Percentiles rank a stretch among this genome's conserved stretches.
These are phyloP conservation scores for Termitomyces sp. DNA, from an alignment of 768 basidiomycete species.

Conservation along the genomic window DNA sequence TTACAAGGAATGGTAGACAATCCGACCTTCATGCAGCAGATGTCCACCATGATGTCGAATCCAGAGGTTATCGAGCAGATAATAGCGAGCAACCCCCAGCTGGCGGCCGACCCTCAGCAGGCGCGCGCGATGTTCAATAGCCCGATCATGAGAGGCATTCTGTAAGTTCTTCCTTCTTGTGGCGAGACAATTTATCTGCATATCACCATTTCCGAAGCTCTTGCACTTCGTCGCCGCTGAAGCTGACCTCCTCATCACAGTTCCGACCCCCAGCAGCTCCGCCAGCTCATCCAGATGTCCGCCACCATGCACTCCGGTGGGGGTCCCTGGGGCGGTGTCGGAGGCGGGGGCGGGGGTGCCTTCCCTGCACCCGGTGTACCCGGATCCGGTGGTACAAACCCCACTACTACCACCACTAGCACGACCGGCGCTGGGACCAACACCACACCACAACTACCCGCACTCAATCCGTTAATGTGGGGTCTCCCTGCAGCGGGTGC, in stretches of 20 bases:
- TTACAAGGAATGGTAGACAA: slow-evolving; percentile 82
- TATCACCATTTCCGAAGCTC: background rate
- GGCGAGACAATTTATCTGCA: background rate
- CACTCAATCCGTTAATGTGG: slow-evolving; percentile 17
- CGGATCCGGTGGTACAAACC: slow-evolving; percentile 21
- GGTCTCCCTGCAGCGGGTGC: slow-evolving; percentile 2
- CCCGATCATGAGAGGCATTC: slow-evolving; percentile 5
- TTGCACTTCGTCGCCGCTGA: background rate
- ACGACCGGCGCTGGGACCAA: slow-evolving; percentile 18
- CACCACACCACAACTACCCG: slow-evolving; percentile 13
- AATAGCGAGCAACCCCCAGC: slow-evolving; percentile 75
- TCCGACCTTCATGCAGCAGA: slow-evolving; percentile 81
- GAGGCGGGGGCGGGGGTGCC: slow-evolving; percentile 16
- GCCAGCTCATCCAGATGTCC: slow-evolving; percentile 59
- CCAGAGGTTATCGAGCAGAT: slow-evolving; percentile 87
- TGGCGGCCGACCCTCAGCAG: slow-evolving; percentile 61
- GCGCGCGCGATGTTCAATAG: slow-evolving; percentile 70
- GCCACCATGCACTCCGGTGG: slow-evolving; percentile 33
- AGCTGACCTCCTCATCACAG: slow-evolving; percentile 22
- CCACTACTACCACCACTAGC: background rate
- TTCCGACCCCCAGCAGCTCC: slow-evolving; percentile 73
- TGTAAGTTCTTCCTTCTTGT: slow-evolving; percentile 18
- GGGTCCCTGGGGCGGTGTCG: slow-evolving; percentile 9
- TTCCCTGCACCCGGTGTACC: slow-evolving; percentile 65
- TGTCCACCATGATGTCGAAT: slow-evolving; percentile 81